Base-by-base conservation (phyloP, 768 basidiomycete species). In the Hirschioporus abietinus region DNA sequence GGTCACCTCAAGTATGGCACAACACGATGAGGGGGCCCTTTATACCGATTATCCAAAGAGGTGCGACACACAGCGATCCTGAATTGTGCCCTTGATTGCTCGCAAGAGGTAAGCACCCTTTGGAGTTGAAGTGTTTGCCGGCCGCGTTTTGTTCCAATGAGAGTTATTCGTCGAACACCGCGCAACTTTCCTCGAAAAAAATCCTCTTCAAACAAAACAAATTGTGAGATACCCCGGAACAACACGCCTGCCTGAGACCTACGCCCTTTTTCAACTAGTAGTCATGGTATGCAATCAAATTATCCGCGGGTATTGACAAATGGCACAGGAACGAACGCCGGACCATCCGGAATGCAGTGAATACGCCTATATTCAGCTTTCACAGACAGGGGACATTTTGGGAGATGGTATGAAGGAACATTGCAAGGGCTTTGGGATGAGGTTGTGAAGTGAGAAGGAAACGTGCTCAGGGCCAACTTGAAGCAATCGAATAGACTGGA, bases 371-470 rank as follows among this genome's bases (percentile, higher is more conserved):
- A n/a, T 52, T 12, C 15, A 20, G 42, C 42, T 12, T 52, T 30
- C 30, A 30, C 30, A 30, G 42, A 52, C 20, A 6, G 5, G 12
- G 15, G 42, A 12, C 42, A 20, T 52, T 52, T 10, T 52, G 15
- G 42, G 12, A 52, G 2, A 52, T 8, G 30, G 30, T 30, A 8
- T 30, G 35, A 36, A 12, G 4, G 42, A 52, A 15, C 20, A 1
- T 52, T 52, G 12, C 25, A 24, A 24, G 18, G 12, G 63, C 26
- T 17, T 17, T 15, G 27, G 63, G 27, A 6, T 25, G 63, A 52
- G 18, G 63, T 20, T 25, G 27, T 57, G 36, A 36, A 25, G 36
- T 36, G 27, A 36, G 36, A 25, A 64, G 63, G 60, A 61, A 61
- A 52, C 42, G 42, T 52, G 42, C 42, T 20, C 42, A 52, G 42